Evolutionary conservation across 805 yeast species (phyloP).

Genomic region (Kazachstania taianensis): DNA sequence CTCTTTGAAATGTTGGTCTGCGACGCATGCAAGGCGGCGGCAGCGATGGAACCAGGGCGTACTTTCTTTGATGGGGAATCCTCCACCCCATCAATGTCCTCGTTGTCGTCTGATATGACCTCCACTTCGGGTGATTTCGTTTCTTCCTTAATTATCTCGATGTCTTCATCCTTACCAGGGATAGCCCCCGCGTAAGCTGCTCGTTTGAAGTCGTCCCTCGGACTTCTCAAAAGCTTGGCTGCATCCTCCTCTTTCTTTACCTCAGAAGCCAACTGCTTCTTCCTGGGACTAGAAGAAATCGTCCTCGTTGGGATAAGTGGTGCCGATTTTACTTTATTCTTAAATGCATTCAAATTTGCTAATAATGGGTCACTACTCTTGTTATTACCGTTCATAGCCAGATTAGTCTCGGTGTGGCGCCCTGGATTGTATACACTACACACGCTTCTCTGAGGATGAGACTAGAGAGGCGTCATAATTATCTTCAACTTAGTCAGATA

Average conservation of each 20-base stretch:
- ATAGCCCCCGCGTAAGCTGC: too few species aligned
- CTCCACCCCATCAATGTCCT: constrained; percentile 12
- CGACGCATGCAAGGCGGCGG: constrained; percentile 24
- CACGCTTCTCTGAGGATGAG: too few species aligned
- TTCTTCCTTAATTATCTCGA: constrained; percentile 4
- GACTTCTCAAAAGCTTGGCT: constrained; percentile 3
- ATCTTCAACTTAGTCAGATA: too few species aligned
- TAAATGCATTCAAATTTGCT: constrained; percentile 57
- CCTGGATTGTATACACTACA: too few species aligned
- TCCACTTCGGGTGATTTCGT: constrained; percentile 4
- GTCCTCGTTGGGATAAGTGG: constrained; percentile 38
- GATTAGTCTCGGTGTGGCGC: too few species aligned
- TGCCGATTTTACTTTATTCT: constrained; percentile 47
- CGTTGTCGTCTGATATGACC: constrained; percentile 14
- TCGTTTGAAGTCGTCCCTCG: too few species aligned
- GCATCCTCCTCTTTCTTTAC: constrained; percentile 1
- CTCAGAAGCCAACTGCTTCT: constrained; percentile 8
- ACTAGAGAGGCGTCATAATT: too few species aligned
- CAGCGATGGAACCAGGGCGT: constrained; percentile 26
- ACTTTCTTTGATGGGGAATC: constrained; percentile 24
- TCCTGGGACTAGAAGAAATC: constrained; percentile 7
- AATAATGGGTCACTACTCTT: constrained; percentile 32
- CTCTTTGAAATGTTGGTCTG: constrained; percentile 23
- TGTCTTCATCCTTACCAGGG: constrained; percentile 19
- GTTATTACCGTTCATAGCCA: constrained; percentile 3